These are phyloP conservation scores for Quercus phellos DNA, from an alignment of 331 rosid species.

Conservation along the genomic window DNA sequence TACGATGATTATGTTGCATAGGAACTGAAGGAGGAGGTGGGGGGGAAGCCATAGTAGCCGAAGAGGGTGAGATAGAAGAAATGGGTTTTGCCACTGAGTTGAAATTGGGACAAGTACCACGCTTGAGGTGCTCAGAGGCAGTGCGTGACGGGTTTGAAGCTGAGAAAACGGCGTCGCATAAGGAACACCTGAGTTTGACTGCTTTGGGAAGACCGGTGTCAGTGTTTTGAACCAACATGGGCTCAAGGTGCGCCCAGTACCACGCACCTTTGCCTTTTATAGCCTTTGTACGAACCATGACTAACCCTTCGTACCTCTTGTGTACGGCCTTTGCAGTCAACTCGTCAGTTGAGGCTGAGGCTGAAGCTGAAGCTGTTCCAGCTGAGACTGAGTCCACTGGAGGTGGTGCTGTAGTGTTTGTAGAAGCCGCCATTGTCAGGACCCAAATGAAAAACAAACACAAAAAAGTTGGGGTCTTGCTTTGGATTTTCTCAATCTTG, in stretches of 20 bases:
- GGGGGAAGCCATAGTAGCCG: constrained; percentile 23
- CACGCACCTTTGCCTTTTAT: constrained; percentile 94
- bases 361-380: constrained; percentile 6
- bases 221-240: constrained; percentile 53
- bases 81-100: constrained; percentile 58
- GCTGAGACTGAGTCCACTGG: constrained; percentile 29
- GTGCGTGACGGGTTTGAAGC: constrained; percentile 91
- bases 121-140: constrained; percentile 88
- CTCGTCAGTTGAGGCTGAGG: constrained; percentile 39
- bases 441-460: not conserved
- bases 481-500: not conserved
- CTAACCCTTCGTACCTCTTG: constrained; percentile 73
- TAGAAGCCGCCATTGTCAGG: constrained; percentile 55
- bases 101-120: constrained; percentile 94
- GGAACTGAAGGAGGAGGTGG: constrained; percentile 15
- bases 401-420: constrained; percentile 43
- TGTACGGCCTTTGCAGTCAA: constrained; percentile 58
- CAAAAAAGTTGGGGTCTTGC: not conserved
- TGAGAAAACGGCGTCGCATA: constrained; percentile 86
- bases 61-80: constrained; percentile 54
- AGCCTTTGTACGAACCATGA: constrained; percentile 77
- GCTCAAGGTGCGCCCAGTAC: constrained; percentile 91
- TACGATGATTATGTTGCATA: constrained; percentile 34
- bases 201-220: constrained; percentile 80
- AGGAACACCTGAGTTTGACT: constrained; percentile 71